Base-by-base conservation (phyloP, 805 yeast species). In the Lachancea thermotolerans region DNA sequence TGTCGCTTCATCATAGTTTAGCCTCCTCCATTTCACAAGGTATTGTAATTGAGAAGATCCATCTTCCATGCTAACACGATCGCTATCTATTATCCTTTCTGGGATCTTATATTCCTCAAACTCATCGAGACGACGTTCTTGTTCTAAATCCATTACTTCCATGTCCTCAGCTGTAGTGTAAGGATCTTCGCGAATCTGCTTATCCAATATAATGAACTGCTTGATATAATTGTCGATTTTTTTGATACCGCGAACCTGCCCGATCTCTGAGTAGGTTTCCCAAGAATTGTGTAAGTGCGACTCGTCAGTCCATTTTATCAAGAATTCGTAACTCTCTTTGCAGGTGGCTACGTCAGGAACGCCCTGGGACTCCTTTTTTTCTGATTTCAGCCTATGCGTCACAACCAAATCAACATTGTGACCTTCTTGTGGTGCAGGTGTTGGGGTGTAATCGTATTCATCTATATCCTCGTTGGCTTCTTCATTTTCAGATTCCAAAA, bases 261-360 rank as follows among this genome's bases (percentile, higher is more conserved):
- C 39, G 41, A 82, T 58, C 2, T 67, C 63, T 10, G 65, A 67
- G 66, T 83, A 89, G 2, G 77, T 62, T 61, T 90, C 96, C 97
- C 97, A 93, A 0, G 96, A 82, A 64, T 91, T 93, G 67, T 93
- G 99, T 50, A 93, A 71, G 68, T 93, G 98, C 11, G 97, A 85
- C 50, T 79, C 72, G 44, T 78, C 86, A 15, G 77, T 72, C 99
- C 99, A 93, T 67, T 93, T 93, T 55, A 93, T 75, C 54, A 78
- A 68, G 41, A 78, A 74, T 52, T 75, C 77, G 56, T 72, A 82
- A 48, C 77, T 79, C 42, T 69, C 68, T 54, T 82, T 83, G 35
- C 86, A 82, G 39, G 72, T 75, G 39, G 69, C 64, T 12, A 79
- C 51, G 44, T 72, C 69, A 2, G 65, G 66, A 18, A 69, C 67